Base-by-base conservation (phyloP, 768 basidiomycete genomes). In the Pulveroboletus frians region DNA sequence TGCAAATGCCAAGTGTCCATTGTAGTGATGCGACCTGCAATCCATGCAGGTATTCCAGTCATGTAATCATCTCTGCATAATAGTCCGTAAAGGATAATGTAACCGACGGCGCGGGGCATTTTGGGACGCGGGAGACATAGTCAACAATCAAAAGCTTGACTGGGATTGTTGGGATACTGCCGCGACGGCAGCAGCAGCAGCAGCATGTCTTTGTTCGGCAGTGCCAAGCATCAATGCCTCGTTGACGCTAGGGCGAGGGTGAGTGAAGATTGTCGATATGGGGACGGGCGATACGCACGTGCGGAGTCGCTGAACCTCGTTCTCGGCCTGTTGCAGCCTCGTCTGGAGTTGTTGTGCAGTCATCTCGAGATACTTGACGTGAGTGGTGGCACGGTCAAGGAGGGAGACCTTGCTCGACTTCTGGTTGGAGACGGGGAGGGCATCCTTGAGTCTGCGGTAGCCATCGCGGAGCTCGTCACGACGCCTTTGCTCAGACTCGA, bases 391-490 rank as follows among this genome's bases (percentile, higher is more conserved):
- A 63, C 92, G 83, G 62, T 94, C 92, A 58, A 95, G 79, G 49
- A 94, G 74, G 54, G 84, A 88, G 46, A 92, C 88, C 73, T 95
- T 95, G 79, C 86, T 90, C 9, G 88, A 84, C 76, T 92, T 90
- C 77, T 93, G 90, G 74, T 91, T 92, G 40, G 85, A 88, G 51
- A 84, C 76, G 26, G 92, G 92, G 59, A 95, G 83, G 48, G 84
- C 85, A 61, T 91, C 87, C 80, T 91, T 92, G 73, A 95, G 83
- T 50, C 86, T 80, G 59, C 84, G 81, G 71, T 94, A 95, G 52
- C 90, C 92, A 49, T 95, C 92, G 48, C 92, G 77, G 65, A 95
- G 87, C 71, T 95, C 92, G 61, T 94, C 91, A 34, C 92, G 82
- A 58, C 92, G 80, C 57, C 91, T 77, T 76, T 94, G 88, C 75